These are phyloP conservation scores for Phytophthora citrophthora DNA, from an alignment of 352 stramenopile genomes.

Conservation along the genomic window DNA sequence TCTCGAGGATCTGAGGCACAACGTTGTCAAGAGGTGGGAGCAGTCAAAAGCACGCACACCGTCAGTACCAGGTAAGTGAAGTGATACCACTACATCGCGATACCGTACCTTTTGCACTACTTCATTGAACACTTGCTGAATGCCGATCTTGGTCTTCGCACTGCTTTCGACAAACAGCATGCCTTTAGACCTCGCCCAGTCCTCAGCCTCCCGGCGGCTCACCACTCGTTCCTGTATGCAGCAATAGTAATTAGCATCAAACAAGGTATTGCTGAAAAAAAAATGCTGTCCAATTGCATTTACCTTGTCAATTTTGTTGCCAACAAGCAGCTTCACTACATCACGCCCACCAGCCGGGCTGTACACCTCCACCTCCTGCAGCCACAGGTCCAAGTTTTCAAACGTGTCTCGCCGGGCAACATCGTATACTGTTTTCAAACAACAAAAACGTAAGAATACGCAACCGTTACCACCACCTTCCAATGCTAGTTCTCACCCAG, in stretches of 20 bases:
- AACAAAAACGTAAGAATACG: conserved; percentile 7
- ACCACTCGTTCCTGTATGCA: conserved; percentile 91
- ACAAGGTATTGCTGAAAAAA: no score
- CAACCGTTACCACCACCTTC: neutral
- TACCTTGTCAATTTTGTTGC: conserved; percentile 96
- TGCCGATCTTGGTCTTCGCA: conserved; percentile 95
- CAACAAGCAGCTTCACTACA: conserved; percentile 98
- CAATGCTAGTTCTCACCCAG: conserved; percentile 71
- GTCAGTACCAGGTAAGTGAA: conserved; percentile 2
- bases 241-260: neutral
- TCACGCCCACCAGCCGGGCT: conserved; percentile 93
- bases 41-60: neutral
- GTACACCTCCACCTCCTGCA: conserved; percentile 98
- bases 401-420: conserved; percentile 97
- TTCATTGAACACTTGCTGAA: conserved; percentile 97
- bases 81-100: neutral
- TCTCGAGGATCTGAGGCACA: conserved; percentile 86
- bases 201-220: conserved; percentile 93
- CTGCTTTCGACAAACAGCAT: conserved; percentile 99
- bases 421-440: conserved; percentile 90
- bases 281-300: no score
- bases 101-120: conserved; percentile 95
- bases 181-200: conserved; percentile 95
- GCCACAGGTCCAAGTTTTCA: conserved; percentile 97
- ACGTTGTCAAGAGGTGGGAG: neutral